Percentiles rank a stretch among this genome's conserved stretches.
Evolutionary conservation across 2,329 filamentous ascomycete species (phyloP).

Genomic region (Colletotrichum godetiae): DNA sequence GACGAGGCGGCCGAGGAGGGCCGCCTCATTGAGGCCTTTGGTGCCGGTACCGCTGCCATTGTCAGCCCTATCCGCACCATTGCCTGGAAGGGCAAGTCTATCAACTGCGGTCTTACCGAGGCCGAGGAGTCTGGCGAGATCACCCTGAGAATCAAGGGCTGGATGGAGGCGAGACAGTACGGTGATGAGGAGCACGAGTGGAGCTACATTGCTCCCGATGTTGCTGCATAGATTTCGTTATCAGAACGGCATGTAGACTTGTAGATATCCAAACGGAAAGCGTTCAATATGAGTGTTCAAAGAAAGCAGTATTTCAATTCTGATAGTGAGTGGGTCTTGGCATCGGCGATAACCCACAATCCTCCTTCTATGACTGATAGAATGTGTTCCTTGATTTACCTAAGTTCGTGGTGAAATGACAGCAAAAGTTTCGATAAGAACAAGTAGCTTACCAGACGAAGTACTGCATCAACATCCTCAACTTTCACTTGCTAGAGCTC

Average conservation of each 20-base stretch:
- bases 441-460: not conserved
- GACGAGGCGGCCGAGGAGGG: conserved; percentile 85
- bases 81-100: conserved; percentile 83
- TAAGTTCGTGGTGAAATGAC: not conserved
- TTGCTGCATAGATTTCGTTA: conserved; percentile 45
- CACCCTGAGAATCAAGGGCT: conserved; percentile 88
- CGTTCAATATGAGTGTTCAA: conserved; percentile 29
- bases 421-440: not conserved
- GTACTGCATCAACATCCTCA: not conserved
- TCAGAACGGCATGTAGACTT: conserved; percentile 25
- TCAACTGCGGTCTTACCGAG: conserved; percentile 85
- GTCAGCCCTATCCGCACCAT: conserved; percentile 92
- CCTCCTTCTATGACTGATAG: not conserved
- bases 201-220: conserved; percentile 71
- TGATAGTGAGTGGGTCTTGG: not conserved
- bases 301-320: not conserved
- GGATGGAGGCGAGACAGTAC: conserved; percentile 97
- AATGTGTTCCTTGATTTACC: not conserved
- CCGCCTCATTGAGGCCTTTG: conserved; percentile 91
- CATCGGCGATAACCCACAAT: not conserved
- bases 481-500: not conserved
- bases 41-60: conserved; percentile 92
- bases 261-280: conserved; percentile 28
- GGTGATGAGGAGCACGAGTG: conserved; percentile 92
- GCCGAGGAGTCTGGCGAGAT: conserved; percentile 89